Conservation (phyloP, 1,284 basidiomycete species). For the Pyrrhoderma lamaoense region DNA sequence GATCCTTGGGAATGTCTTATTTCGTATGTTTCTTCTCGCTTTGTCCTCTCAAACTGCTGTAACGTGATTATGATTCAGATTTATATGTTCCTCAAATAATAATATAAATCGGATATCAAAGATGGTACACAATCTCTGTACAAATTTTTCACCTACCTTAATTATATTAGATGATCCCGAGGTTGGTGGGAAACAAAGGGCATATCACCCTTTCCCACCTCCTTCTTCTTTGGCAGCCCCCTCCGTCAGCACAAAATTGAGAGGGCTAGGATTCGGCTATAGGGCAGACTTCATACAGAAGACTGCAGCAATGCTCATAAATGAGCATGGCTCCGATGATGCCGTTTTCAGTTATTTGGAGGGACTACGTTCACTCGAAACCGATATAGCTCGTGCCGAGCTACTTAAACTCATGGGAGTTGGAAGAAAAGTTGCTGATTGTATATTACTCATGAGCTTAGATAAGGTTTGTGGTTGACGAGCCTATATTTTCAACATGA, state of each 20-base stretch:
- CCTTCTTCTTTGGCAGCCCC: slow-evolving; percentile 59
- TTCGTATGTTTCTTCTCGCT: slow-evolving; percentile 51
- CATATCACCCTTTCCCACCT: slow-evolving; percentile 82
- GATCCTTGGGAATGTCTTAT: slow-evolving; percentile 95
- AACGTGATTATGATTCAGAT: slow-evolving; percentile 43
- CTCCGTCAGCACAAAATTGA: slow-evolving; percentile 60
- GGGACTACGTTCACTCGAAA: slow-evolving; percentile 45
- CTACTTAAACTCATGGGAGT: slow-evolving; percentile 84
- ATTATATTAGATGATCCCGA: slow-evolving; percentile 43
- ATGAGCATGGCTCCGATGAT: slow-evolving; percentile 41
- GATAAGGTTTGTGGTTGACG: slow-evolving; percentile 61
- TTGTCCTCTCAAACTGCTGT: slow-evolving; percentile 4
- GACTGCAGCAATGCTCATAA: slow-evolving; percentile 75
- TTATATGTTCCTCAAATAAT: slow-evolving; percentile 98
- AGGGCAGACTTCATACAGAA: slow-evolving; percentile 85
- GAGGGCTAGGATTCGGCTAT: slow-evolving; percentile 91
- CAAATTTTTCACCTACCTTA: slow-evolving; percentile 62
- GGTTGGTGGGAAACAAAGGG: slow-evolving; percentile 18
- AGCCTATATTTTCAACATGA: neutral
- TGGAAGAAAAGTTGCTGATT: slow-evolving; percentile 94
- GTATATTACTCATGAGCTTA: slow-evolving; percentile 89
- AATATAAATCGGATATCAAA: slow-evolving; percentile 89
- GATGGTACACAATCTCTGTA: slow-evolving; percentile 75
- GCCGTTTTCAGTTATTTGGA: slow-evolving; percentile 54
- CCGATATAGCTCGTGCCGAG: slow-evolving; percentile 60